Conservation (phyloP, 1,284 basidiomycete genomes). For the Erythrobasidium hasegawianum region DNA sequence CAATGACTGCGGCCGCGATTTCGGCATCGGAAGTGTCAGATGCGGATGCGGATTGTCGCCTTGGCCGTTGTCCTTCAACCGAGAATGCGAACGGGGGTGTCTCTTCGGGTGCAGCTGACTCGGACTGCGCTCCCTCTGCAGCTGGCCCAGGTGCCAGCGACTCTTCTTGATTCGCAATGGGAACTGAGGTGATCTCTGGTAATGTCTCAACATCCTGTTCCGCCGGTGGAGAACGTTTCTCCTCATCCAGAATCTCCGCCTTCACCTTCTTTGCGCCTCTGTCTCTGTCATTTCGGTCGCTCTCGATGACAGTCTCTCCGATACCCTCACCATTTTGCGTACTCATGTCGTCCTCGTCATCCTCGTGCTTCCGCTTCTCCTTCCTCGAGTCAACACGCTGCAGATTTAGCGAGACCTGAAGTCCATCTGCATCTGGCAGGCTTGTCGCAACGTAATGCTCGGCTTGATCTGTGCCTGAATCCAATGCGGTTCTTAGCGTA, state of each 20-base stretch:
- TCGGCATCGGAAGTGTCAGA: neutral
- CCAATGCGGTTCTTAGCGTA: no score
- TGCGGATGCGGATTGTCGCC: neutral
- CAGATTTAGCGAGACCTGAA: neutral
- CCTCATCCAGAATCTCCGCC: slow-evolving; percentile 27
- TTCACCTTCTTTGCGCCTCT: slow-evolving; percentile 49
- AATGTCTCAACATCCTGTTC: neutral
- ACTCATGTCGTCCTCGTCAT: slow-evolving; percentile 11
- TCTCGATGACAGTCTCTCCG: slow-evolving; percentile 38
- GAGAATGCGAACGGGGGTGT: neutral
- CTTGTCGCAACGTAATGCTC: no score
- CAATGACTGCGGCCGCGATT: neutral
- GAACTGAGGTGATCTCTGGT: neutral
- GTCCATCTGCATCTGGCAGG: neutral
- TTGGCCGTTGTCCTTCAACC: neutral
- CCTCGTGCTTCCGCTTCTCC: slow-evolving; percentile 28
- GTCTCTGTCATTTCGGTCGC: slow-evolving; percentile 52
- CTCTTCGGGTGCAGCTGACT: neutral
- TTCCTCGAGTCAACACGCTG: slow-evolving; percentile 16
- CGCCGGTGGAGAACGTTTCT: no score
- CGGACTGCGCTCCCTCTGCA: neutral
- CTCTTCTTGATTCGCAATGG: neutral
- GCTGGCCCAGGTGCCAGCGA: no score
- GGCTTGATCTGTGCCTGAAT: no score
- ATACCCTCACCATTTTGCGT: slow-evolving; percentile 30